A percentile compares a stretch with the other conserved stretches of the same genome.
Evolutionary conservation across 192 early-diverging fungal species (phyloP).

Genomic region (Podila clonocystis): DNA sequence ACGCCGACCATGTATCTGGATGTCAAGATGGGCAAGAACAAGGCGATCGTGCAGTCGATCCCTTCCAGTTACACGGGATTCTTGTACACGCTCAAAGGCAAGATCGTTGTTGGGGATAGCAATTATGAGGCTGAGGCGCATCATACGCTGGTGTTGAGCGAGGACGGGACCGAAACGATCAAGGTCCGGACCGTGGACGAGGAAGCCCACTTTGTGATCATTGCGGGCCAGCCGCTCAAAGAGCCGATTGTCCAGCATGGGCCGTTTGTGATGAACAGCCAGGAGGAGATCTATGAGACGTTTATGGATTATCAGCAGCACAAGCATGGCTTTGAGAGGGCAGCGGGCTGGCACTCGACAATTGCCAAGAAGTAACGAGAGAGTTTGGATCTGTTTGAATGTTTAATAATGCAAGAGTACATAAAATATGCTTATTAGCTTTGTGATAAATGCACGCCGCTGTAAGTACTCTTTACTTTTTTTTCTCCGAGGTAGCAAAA

Average conservation of each 20-base stretch:
- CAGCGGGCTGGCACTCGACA: slow-evolving; percentile 52
- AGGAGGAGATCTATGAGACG: slow-evolving; percentile 60
- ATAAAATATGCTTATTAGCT: too few species aligned
- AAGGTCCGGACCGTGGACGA: slow-evolving; percentile 13
- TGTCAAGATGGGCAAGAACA: slow-evolving; percentile 65
- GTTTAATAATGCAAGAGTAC: too few species aligned
- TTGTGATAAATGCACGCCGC: too few species aligned
- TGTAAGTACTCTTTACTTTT: too few species aligned
- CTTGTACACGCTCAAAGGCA: slow-evolving; percentile 64
- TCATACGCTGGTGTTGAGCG: slow-evolving; percentile 12
- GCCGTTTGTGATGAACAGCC: slow-evolving; percentile 72
- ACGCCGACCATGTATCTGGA: slow-evolving; percentile 83
- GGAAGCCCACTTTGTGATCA: slow-evolving; percentile 39
- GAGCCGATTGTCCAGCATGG: slow-evolving; percentile 63
- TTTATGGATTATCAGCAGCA: slow-evolving; percentile 68
- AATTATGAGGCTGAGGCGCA: slow-evolving; percentile 47
- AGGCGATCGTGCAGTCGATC: slow-evolving; percentile 61
- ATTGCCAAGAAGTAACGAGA: slow-evolving; percentile 26
- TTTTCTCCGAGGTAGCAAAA: too few species aligned
- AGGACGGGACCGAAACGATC: slow-evolving; percentile 9
- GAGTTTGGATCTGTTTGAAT: too few species aligned
- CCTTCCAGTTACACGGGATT: slow-evolving; percentile 65
- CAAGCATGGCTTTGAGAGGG: slow-evolving; percentile 72
- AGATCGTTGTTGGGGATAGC: slow-evolving; percentile 52
- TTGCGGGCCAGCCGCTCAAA: slow-evolving; percentile 53